phyloP scores from a whole-genome alignment of 345 rosid genomes.

The Populus ilicifolia region DNA sequence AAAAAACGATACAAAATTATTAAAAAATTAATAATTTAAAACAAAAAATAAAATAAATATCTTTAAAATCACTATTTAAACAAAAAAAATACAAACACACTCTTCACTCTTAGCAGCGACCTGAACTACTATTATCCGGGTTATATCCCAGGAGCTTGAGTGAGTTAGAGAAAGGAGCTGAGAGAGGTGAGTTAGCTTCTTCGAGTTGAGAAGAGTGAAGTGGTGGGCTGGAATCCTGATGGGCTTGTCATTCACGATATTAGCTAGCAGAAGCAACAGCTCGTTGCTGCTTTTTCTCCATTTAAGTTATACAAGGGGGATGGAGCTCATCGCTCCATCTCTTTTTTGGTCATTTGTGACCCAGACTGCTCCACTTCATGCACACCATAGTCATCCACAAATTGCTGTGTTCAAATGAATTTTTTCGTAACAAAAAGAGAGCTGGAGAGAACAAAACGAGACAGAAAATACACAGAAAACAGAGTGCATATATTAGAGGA shows the following conservation, averaged over 20 bases:
- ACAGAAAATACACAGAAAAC: conserved; percentile 35
- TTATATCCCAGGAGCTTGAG: conserved; percentile 65
- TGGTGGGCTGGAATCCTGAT: no score
- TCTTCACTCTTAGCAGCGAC: no score
- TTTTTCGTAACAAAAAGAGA: background rate
- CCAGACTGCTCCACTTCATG: background rate
- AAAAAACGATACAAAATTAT: no score
- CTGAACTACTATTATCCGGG: no score
- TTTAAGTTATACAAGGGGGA: background rate
- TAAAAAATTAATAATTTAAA: no score
- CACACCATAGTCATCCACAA: background rate
- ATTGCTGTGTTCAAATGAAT: background rate
- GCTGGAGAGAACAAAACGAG: background rate
- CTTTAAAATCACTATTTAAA: no score
- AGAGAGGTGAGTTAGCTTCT: conserved; percentile 36
- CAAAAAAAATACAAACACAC: no score
- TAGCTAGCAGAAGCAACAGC: no score
- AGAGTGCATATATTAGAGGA: conserved; percentile 53
- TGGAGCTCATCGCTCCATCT: background rate
- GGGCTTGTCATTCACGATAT: no score
- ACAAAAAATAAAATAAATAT: no score
- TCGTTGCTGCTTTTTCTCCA: no score
- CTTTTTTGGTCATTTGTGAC: background rate
- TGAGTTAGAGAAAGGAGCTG: conserved; percentile 58
- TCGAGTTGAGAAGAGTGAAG: no score